phyloP scores from a whole-genome alignment of 495 filamentous ascomycete species.

The Aspergillus incahuasiensis region DNA sequence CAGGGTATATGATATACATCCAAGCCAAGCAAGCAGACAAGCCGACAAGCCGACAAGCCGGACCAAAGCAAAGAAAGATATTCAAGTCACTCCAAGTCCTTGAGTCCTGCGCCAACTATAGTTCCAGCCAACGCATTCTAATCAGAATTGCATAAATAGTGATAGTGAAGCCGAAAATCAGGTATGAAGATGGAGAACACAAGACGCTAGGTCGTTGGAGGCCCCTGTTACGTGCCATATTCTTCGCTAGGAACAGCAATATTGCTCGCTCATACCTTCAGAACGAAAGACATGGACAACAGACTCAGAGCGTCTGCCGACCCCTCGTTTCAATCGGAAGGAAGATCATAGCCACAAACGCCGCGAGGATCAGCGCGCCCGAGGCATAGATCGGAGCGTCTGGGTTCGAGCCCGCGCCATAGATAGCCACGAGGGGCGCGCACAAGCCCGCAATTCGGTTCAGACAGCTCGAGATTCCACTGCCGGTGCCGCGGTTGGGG shows the following conservation, averaged over 20 bases:
- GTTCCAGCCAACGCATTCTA: too few species aligned
- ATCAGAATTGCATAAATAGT: too few species aligned
- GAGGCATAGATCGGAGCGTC: constrained; percentile 51
- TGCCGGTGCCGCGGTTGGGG: constrained; percentile 54
- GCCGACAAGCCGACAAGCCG: too few species aligned
- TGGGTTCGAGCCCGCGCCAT: constrained; percentile 36
- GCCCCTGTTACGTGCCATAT: too few species aligned
- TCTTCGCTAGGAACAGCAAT: too few species aligned
- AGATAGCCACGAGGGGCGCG: constrained; percentile 54
- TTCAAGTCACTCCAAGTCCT: too few species aligned
- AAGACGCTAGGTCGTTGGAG: background rate
- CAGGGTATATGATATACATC: too few species aligned
- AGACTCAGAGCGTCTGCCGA: constrained; percentile 39
- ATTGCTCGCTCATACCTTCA: background rate
- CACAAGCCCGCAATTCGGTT: constrained; percentile 56
- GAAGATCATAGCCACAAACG: constrained; percentile 47
- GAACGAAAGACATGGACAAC: background rate
- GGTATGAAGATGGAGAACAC: background rate
- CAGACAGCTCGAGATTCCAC: constrained; percentile 52
- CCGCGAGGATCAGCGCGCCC: constrained; percentile 46
- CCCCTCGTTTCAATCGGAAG: constrained; percentile 53
- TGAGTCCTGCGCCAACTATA: too few species aligned
- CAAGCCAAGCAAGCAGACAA: background rate
- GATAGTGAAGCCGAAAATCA: background rate
- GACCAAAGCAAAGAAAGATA: background rate